A percentile compares a stretch with the other conserved stretches of the same genome.
Conservation (phyloP, 2,329 filamentous ascomycete genomes). For the Fusarium sp. region DNA sequence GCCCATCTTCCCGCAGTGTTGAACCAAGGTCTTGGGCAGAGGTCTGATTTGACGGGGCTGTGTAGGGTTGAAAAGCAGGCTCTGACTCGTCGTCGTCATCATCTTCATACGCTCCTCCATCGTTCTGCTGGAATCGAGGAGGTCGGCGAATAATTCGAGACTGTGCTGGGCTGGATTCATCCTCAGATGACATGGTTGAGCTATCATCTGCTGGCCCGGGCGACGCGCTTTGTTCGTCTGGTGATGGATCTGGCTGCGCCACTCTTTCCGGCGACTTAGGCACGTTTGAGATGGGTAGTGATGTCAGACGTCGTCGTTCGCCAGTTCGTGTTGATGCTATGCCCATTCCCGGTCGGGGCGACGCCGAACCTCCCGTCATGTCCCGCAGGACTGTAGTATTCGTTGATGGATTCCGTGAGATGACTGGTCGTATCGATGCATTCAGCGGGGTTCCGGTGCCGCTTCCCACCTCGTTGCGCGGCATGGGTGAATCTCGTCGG, state of each 20-base stretch:
- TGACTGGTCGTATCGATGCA: slow-evolving; percentile 57
- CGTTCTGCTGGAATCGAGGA: slow-evolving; percentile 60
- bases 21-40: slow-evolving; percentile 62
- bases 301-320: slow-evolving; percentile 59
- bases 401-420: slow-evolving; percentile 62
- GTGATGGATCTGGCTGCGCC: slow-evolving; percentile 20
- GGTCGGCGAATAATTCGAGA: slow-evolving; percentile 71
- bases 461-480: slow-evolving; percentile 59
- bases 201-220: slow-evolving; percentile 54
- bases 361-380: slow-evolving; percentile 46
- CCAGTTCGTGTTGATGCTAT: slow-evolving; percentile 21
- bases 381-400: slow-evolving; percentile 58
- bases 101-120: slow-evolving; percentile 54
- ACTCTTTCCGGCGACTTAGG: slow-evolving; percentile 40
- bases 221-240: slow-evolving; percentile 45
- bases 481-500: slow-evolving; percentile 68
- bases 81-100: slow-evolving; percentile 70
- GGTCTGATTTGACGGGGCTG: slow-evolving; percentile 49
- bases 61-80: slow-evolving; percentile 66
- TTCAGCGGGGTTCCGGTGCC: slow-evolving; percentile 58
- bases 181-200: slow-evolving; percentile 57
- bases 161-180: slow-evolving; percentile 65
- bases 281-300: slow-evolving; percentile 54
- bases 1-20: slow-evolving; percentile 62
- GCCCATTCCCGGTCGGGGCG: slow-evolving; percentile 43